These are phyloP conservation scores for Alternaria burnsii DNA, from an alignment of 2,329 filamentous ascomycete genomes.

Conservation along the genomic window DNA sequence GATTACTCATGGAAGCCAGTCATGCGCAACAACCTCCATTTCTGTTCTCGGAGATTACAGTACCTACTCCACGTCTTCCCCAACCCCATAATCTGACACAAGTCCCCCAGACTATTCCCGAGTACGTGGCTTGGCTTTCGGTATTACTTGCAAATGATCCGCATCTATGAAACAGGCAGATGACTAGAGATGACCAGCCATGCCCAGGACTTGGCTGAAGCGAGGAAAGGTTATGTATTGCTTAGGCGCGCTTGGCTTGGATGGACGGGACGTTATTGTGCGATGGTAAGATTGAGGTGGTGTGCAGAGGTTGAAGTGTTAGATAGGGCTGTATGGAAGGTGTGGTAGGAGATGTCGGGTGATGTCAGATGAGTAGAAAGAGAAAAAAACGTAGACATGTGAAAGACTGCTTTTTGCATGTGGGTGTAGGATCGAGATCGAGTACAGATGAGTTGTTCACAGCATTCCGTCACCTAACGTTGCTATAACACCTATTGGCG, in stretches of 20 bases:
- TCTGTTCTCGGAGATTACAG: not conserved
- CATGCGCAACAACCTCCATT: not conserved
- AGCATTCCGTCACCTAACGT: not conserved
- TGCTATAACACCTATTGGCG: not conserved
- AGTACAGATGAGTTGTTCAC: not conserved
- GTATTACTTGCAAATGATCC: conserved; percentile 8
- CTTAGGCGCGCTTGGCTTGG: conserved; percentile 15
- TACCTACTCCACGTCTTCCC: not conserved
- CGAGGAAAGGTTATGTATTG: conserved; percentile 10
- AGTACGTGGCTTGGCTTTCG: not conserved
- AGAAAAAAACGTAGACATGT: not conserved
- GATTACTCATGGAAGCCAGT: not conserved
- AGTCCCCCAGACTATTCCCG: not conserved
- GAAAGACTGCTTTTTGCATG: not conserved
- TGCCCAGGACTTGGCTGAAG: conserved; percentile 18
- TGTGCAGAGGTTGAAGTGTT: conserved; percentile 7
- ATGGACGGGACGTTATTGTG: conserved; percentile 7
- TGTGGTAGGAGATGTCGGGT: not conserved
- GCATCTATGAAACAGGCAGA: conserved; percentile 11
- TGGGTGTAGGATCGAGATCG: not conserved
- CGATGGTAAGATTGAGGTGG: not conserved
- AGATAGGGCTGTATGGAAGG: conserved; percentile 6
- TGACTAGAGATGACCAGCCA: not conserved
- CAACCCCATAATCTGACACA: not conserved
- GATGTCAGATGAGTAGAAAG: not conserved